Conservation (phyloP, 2,329 filamentous ascomycete genomes). For the Botrytis medusae region DNA sequence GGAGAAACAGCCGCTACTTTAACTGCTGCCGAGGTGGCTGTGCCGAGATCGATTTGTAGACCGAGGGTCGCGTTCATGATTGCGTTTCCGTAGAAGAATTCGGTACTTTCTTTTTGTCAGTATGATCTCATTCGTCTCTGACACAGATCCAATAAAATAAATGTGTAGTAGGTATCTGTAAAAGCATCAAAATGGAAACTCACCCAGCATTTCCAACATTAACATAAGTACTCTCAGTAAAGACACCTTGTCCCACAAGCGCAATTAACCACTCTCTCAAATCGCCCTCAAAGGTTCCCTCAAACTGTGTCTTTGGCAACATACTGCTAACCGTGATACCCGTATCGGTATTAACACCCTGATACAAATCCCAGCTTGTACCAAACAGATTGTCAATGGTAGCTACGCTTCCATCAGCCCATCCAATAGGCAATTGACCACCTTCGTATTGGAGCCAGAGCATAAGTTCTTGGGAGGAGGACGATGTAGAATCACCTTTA, state of each 20-base stretch:
- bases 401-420: not conserved
- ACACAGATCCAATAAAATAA: not conserved
- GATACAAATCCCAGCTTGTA: constrained; percentile 6
- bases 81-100: constrained; percentile 10
- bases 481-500: constrained; percentile 22
- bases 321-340: constrained; percentile 2
- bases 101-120: not conserved
- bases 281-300: not conserved
- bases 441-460: constrained; percentile 9
- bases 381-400: constrained; percentile 3
- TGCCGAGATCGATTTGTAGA: constrained; percentile 3
- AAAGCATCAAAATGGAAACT: not conserved
- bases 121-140: not conserved
- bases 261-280: constrained; percentile 8
- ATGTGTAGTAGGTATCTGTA: too few species aligned
- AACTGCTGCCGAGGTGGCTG: not conserved
- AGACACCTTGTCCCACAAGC: not conserved
- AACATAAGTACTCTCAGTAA: not conserved
- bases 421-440: not conserved
- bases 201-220: constrained; percentile 10
- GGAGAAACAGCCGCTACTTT: not conserved
- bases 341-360: not conserved
- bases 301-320: not conserved
- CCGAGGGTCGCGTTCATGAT: not conserved
- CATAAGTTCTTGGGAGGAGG: constrained; percentile 5